These are phyloP conservation scores for Elymus sibiricus DNA, from an alignment of 176 grass and related monocot species.

Conservation along the genomic window DNA sequence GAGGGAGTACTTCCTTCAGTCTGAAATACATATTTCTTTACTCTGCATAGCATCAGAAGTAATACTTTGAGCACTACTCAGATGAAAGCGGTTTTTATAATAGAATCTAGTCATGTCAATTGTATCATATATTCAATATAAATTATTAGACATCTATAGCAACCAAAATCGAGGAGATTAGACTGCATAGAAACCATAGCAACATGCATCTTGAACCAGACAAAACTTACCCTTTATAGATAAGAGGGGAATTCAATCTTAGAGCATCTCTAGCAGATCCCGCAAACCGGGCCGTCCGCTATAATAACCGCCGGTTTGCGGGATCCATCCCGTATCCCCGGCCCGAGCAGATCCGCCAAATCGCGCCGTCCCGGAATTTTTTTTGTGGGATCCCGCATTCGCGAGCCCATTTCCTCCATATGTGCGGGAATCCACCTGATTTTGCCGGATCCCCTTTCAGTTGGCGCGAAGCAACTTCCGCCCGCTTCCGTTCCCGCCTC, in stretches of 20 bases:
- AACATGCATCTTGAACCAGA: background rate
- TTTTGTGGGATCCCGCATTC: too few species aligned
- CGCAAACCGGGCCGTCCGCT: too few species aligned
- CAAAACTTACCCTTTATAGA: background rate
- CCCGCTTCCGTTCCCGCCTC: too few species aligned
- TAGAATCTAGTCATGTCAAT: background rate
- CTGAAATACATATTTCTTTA: background rate
- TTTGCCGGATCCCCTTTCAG: too few species aligned
- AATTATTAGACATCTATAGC: background rate
- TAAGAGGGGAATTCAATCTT: background rate
- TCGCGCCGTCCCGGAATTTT: too few species aligned
- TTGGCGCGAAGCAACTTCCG: too few species aligned
- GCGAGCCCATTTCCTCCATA: too few species aligned
- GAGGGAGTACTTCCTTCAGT: background rate
- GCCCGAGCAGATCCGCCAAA: too few species aligned
- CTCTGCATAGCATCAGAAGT: background rate
- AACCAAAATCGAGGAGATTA: background rate
- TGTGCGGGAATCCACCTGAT: too few species aligned
- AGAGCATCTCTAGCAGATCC: too few species aligned
- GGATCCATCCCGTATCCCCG: too few species aligned
- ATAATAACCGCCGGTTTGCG: too few species aligned
- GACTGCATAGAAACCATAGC: background rate
- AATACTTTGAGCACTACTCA: background rate
- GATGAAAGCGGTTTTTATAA: background rate
- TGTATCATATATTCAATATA: background rate